These are phyloP conservation scores for Trichosporon sp. DNA, from an alignment of 1,284 basidiomycete genomes.

Conservation along the genomic window DNA sequence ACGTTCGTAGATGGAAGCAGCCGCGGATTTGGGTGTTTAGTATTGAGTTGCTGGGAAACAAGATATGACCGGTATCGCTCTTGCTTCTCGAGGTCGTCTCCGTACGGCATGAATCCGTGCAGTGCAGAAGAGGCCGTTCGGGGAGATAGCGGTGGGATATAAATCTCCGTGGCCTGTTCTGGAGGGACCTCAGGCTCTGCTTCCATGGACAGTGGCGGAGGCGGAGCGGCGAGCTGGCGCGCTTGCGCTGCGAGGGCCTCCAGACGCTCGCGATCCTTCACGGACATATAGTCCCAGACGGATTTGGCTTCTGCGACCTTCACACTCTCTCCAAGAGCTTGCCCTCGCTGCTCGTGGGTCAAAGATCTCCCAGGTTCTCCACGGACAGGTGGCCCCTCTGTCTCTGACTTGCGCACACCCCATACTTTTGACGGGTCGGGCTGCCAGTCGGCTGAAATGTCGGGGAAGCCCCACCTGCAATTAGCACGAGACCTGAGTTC, in stretches of 20 bases:
- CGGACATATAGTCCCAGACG: slow-evolving; percentile 86
- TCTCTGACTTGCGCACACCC: slow-evolving; percentile 55
- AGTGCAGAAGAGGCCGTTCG: slow-evolving; percentile 80
- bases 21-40: slow-evolving; percentile 49
- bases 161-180: slow-evolving; percentile 40
- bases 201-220: slow-evolving; percentile 23
- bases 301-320: slow-evolving; percentile 54
- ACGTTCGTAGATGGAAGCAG: slow-evolving; percentile 57
- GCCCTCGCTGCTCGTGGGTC: slow-evolving; percentile 61
- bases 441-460: slow-evolving; percentile 74
- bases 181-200: slow-evolving; percentile 21
- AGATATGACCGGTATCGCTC: slow-evolving; percentile 80
- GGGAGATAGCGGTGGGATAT: slow-evolving; percentile 59
- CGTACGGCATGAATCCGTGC: slow-evolving; percentile 84
- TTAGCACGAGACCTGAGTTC: slow-evolving; percentile 8
- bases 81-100: slow-evolving; percentile 69
- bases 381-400: slow-evolving; percentile 47
- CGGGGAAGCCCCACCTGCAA: slow-evolving; percentile 68
- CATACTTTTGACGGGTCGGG: slow-evolving; percentile 76
- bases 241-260: slow-evolving; percentile 55
- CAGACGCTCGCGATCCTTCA: slow-evolving; percentile 80
- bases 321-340: slow-evolving; percentile 73
- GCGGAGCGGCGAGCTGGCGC: slow-evolving; percentile 14
- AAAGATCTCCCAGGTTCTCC: slow-evolving; percentile 32
- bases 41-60: slow-evolving; percentile 58